These are phyloP conservation scores for Hanseniaspora valbyensis DNA, from an alignment of 805 yeast genomes.

Conservation along the genomic window DNA sequence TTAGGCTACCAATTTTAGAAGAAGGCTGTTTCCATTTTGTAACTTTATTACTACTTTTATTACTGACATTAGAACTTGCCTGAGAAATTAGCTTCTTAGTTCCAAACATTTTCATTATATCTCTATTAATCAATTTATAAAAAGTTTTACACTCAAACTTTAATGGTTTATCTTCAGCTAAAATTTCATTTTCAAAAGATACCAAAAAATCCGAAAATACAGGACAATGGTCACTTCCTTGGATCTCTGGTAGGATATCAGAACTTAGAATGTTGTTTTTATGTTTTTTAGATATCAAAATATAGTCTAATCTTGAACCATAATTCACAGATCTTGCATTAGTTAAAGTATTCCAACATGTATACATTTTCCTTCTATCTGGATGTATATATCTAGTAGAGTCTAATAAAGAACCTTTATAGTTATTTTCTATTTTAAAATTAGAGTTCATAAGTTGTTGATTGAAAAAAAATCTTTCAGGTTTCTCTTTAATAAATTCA, in stretches of 20 bases:
- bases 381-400: constrained; percentile 48
- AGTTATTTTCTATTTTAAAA: constrained; percentile 23
- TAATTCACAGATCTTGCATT: constrained; percentile 69
- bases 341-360: constrained; percentile 81
- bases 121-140: constrained; percentile 33
- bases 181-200: neutral
- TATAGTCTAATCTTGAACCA: constrained; percentile 81
- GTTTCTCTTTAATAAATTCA: constrained; percentile 27
- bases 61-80: neutral
- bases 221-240: constrained; percentile 96
- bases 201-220: constrained; percentile 54
- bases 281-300: constrained; percentile 39
- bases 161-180: constrained; percentile 21
- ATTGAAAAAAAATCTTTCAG: constrained; percentile 38
- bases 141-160: constrained; percentile 45
- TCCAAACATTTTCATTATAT: constrained; percentile 31
- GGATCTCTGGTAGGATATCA: constrained; percentile 51
- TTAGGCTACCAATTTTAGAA: neutral
- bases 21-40: neutral
- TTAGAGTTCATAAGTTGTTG: constrained; percentile 32
- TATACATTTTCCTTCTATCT: constrained; percentile 51
- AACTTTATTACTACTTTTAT: neutral
- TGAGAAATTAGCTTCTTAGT: constrained; percentile 19
- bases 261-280: constrained; percentile 25
- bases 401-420: constrained; percentile 42